These are phyloP conservation scores for Gentiana straminea DNA, from an alignment of 257 asterid genomes.

Conservation along the genomic window DNA sequence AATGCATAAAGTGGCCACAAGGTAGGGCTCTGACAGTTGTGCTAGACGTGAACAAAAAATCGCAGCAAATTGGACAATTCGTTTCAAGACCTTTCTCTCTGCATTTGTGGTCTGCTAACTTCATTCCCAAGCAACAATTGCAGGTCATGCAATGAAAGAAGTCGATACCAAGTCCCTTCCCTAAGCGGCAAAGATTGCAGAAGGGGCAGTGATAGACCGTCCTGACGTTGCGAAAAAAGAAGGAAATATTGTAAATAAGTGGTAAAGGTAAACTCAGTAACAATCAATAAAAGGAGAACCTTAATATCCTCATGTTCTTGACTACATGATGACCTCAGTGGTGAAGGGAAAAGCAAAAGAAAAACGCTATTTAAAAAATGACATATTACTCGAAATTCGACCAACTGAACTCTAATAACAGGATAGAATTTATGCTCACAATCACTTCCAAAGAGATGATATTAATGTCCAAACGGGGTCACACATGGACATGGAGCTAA, in stretches of 20 bases:
- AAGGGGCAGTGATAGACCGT: conserved; percentile 90
- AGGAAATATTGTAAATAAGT: not conserved
- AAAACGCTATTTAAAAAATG: no score
- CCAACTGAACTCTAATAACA: no score
- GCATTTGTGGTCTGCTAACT: conserved; percentile 78
- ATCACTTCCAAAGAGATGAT: no score
- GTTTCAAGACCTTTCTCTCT: conserved; percentile 93
- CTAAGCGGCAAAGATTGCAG: conserved; percentile 95
- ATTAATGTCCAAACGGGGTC: no score
- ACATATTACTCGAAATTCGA: no score
- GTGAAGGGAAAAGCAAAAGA: no score
- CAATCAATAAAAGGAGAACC: not conserved
- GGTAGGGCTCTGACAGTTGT: conserved; percentile 87
- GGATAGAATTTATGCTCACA: no score
- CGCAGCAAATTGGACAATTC: conserved; percentile 94
- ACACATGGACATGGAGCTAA: no score
- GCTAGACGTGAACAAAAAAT: conserved; percentile 87
- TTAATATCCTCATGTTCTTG: no score
- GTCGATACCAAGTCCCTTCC: conserved; percentile 87
- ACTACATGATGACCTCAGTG: no score
- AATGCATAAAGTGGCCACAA: conserved; percentile 97
- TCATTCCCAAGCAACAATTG: conserved; percentile 82
- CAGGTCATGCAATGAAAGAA: conserved; percentile 97
- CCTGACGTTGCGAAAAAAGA: conserved; percentile 31
- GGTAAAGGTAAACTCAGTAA: no score